Base-by-base conservation (phyloP, 2,329 filamentous ascomycete genomes). In the Claviceps africana region DNA sequence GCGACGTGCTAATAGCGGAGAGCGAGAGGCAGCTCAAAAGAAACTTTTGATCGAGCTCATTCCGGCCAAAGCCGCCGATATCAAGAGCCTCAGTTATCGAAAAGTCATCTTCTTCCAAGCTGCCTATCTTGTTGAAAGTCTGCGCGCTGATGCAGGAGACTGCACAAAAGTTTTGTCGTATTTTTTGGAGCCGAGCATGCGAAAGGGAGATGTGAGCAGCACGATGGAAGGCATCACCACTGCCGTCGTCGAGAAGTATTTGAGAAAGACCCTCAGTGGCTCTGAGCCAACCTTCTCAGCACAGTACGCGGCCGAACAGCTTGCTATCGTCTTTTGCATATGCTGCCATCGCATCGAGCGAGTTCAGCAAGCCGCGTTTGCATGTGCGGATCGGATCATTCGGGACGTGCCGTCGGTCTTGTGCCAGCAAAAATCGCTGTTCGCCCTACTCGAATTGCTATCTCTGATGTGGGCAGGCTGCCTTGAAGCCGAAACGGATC, bases 381-480 rank as follows among this genome's bases (percentile, higher is more conserved):
- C 75, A 28, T 93, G 86, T 58, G 91, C 91, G 0, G 88, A 95
- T 64, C 84, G 84, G 53, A 89, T 98, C 54, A 84, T 98, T 56
- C 77, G 74, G 13, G 82, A 88, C 56, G 83, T 95, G 6, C 93
- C 93, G 1, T 96, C 93, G 3, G 85, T 88, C 2, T 74, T 99
- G 17, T 97, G 91, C 62, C 86, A 96, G 62, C 86, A 86, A 58
- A 83, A 85, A 7, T 95, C 94, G 1, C 74, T 99, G 0, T 98
- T 97, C 68, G 89, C 91, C 2, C 74, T 99, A 17, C 74, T 98
- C 10, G 94, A 98, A 65, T 77, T 98, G 4, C 72, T 98, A 19
- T 91, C 88, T 3, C 78, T 98, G 30, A 89, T 98, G 84, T 98
- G 91, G 91, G 81, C 82, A 47, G 91, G 89, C 62, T 98, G 93